A percentile compares a stretch with the other conserved stretches of the same genome.
Evolutionary conservation across 257 asterid species (phyloP).

Genomic region (Solanum bukasovii): DNA sequence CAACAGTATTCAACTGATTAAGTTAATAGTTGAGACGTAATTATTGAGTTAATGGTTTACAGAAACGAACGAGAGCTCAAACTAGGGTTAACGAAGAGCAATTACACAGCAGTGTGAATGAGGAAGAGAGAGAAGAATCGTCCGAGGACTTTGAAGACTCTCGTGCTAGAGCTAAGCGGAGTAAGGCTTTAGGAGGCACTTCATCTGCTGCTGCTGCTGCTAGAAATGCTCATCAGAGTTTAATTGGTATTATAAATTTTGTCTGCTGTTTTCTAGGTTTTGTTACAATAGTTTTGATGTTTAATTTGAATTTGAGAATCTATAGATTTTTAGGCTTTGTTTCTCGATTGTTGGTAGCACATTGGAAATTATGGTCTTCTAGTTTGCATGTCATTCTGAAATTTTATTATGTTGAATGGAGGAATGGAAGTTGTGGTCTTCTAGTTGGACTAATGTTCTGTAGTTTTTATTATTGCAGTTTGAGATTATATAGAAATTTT

Average conservation of each 20-base stretch:
- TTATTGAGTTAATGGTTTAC: slow-evolving; percentile 11
- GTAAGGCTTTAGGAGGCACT: slow-evolving; percentile 44
- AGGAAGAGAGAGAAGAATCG: slow-evolving; percentile 71
- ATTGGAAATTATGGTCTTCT: not conserved
- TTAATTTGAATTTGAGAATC: not conserved
- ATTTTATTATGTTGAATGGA: not conserved
- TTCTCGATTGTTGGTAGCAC: not conserved
- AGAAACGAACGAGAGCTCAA: slow-evolving; percentile 79
- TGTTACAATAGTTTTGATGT: not conserved
- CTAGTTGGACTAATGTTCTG: not conserved
- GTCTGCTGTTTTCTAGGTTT: not conserved
- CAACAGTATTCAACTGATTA: not conserved
- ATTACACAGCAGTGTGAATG: slow-evolving; percentile 23
- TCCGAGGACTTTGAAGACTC: slow-evolving; percentile 70
- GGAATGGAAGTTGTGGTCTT: not conserved
- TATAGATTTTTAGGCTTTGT: not conserved
- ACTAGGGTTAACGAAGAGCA: slow-evolving; percentile 27
- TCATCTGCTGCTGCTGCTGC: slow-evolving; percentile 27
- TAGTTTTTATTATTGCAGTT: not conserved
- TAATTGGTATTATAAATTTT: slow-evolving; percentile 46
- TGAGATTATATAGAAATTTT: not conserved
- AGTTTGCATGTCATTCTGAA: not conserved
- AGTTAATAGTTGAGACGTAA: slow-evolving; percentile 7
- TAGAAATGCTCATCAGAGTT: slow-evolving; percentile 29
- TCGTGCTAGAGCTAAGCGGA: slow-evolving; percentile 52